Conservation (phyloP, 148 eudicot genomes). For the Spergularia marina region DNA sequence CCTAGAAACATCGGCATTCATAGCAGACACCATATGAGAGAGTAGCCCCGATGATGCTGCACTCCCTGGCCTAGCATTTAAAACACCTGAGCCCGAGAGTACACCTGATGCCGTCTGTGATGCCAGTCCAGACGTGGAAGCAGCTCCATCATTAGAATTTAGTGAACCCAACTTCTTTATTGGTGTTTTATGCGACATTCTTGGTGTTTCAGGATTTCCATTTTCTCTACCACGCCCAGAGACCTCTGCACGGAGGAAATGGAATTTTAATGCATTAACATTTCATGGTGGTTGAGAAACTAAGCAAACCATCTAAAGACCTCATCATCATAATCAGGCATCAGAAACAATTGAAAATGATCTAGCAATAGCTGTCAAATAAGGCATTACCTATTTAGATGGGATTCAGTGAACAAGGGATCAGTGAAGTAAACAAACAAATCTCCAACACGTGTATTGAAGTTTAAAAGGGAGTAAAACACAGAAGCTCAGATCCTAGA, state of each 20-base stretch:
- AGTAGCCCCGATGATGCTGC: slow-evolving; percentile 91
- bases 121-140: slow-evolving; percentile 78
- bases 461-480: too few species aligned
- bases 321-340: background rate
- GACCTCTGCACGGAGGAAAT: slow-evolving; percentile 51
- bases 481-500: too few species aligned
- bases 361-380: too few species aligned
- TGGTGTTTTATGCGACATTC: slow-evolving; percentile 47
- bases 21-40: slow-evolving; percentile 75
- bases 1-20: slow-evolving; percentile 85
- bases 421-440: too few species aligned
- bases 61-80: slow-evolving; percentile 94
- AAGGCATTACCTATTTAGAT: too few species aligned
- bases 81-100: slow-evolving; percentile 93
- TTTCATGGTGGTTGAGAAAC: background rate
- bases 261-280: slow-evolving; percentile 11
- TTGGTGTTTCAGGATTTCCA: slow-evolving; percentile 58
- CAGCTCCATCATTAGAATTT: slow-evolving; percentile 60
- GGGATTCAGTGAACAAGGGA: too few species aligned
- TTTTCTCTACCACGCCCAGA: slow-evolving; percentile 85
- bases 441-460: too few species aligned
- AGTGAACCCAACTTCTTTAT: slow-evolving; percentile 52
- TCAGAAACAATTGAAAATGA: too few species aligned
- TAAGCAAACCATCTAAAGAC: background rate
- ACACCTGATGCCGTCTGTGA: slow-evolving; percentile 93